These are phyloP conservation scores for Auricularia heimuer DNA, from an alignment of 768 basidiomycete species.

Conservation along the genomic window DNA sequence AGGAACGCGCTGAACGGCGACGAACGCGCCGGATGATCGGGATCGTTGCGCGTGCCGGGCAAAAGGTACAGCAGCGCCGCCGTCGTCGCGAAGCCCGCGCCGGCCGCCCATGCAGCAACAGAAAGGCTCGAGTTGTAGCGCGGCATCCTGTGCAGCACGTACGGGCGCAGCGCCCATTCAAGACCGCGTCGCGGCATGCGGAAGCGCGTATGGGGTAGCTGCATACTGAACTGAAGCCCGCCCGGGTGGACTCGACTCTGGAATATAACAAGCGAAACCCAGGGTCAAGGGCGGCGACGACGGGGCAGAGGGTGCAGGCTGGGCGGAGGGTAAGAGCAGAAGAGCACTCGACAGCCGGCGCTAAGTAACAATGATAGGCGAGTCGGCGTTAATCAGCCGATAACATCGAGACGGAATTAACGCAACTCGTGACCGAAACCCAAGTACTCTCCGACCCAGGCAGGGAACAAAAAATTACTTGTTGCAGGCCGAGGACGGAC, in stretches of 20 bases:
- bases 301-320: too few species aligned
- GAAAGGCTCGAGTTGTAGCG: not conserved
- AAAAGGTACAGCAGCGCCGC: not conserved
- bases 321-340: too few species aligned
- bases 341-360: too few species aligned
- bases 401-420: too few species aligned
- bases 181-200: not conserved
- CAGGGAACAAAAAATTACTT: too few species aligned
- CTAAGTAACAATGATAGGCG: too few species aligned
- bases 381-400: too few species aligned
- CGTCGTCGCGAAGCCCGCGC: not conserved
- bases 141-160: not conserved
- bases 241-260: not conserved
- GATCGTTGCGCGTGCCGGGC: not conserved
- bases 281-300: too few species aligned
- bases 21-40: not conserved
- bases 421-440: too few species aligned
- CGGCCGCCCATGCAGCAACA: not conserved
- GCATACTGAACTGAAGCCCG: not conserved
- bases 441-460: too few species aligned
- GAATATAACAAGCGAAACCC: too few species aligned
- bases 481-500: too few species aligned
- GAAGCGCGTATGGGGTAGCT: not conserved
- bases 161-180: not conserved
- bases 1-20: not conserved